Conservation (phyloP, 345 rosid species). For the Euphorbia pulcherrima region DNA sequence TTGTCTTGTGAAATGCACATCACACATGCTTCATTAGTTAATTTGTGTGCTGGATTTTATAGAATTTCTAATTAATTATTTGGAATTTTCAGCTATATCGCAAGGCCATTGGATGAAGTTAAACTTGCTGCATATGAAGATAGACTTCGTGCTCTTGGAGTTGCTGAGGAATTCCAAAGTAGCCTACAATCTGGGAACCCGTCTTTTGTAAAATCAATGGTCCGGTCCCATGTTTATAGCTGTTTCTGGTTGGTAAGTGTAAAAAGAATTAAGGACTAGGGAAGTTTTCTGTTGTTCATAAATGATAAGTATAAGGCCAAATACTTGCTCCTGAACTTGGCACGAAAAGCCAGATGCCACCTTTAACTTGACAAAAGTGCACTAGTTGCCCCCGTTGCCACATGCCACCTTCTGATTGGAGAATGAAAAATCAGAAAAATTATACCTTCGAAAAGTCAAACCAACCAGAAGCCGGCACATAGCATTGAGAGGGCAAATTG, state of each 20-base stretch:
- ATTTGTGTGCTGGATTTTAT: not conserved
- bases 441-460: no score
- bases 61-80: not conserved
- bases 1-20: not conserved
- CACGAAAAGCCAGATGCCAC: no score
- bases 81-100: conserved; percentile 35
- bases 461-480: no score
- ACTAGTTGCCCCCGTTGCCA: no score
- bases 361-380: no score
- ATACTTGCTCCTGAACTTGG: no score
- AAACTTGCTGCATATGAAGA: conserved; percentile 46
- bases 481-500: no score
- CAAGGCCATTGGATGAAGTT: conserved; percentile 48
- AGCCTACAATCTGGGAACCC: conserved; percentile 38
- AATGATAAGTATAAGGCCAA: no score
- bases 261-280: not conserved
- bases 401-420: no score
- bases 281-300: not conserved
- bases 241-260: conserved; percentile 73
- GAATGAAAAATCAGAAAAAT: no score
- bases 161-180: conserved; percentile 43
- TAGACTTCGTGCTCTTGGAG: conserved; percentile 29
- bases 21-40: not conserved
- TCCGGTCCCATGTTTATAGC: conserved; percentile 69
- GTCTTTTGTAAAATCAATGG: conserved; percentile 59